These are phyloP conservation scores for Kurtzmaniella quercitrusa DNA, from an alignment of 1,139 yeast species.

Conservation along the genomic window DNA sequence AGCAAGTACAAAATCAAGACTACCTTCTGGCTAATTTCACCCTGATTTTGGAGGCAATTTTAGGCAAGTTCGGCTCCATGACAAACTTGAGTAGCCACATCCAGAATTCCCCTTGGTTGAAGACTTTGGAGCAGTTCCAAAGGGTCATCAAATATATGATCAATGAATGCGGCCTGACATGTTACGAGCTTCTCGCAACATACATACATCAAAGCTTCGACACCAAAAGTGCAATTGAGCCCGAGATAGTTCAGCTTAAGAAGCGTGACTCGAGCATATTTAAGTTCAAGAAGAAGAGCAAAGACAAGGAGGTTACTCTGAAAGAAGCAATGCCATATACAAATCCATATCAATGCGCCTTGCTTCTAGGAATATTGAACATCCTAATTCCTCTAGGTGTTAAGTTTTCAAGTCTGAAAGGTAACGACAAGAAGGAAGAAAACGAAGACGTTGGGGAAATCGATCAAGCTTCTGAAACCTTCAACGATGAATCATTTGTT, in stretches of 20 bases:
- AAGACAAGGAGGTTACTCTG: constrained; percentile 14
- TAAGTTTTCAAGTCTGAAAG: constrained; percentile 17
- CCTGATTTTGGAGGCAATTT: constrained; percentile 26
- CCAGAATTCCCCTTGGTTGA: constrained; percentile 33
- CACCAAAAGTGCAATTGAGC: neutral
- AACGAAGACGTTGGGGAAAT: constrained; percentile 7
- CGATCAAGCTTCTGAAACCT: constrained; percentile 5
- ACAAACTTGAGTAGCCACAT: constrained; percentile 20
- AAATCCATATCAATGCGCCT: constrained; percentile 33
- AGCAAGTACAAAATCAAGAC: constrained; percentile 40
- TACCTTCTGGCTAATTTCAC: constrained; percentile 28
- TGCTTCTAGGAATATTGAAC: constrained; percentile 29
- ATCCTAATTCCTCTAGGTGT: constrained; percentile 35
- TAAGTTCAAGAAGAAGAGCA: constrained; percentile 21
- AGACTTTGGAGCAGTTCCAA: constrained; percentile 27
- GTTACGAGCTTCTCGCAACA: constrained; percentile 34
- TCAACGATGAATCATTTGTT: constrained; percentile 19
- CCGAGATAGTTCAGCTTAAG: constrained; percentile 11
- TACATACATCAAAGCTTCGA: constrained; percentile 31
- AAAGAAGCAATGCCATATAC: constrained; percentile 25
- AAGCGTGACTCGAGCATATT: constrained; percentile 27
- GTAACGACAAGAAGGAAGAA: constrained; percentile 8
- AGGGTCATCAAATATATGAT: constrained; percentile 29
- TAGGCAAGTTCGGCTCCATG: constrained; percentile 28
- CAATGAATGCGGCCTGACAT: constrained; percentile 35